Percentiles rank a stretch among this genome's conserved stretches.
Evolutionary conservation across 2,329 filamentous ascomycete genomes (phyloP).

Genomic region (Claviceps africana): DNA sequence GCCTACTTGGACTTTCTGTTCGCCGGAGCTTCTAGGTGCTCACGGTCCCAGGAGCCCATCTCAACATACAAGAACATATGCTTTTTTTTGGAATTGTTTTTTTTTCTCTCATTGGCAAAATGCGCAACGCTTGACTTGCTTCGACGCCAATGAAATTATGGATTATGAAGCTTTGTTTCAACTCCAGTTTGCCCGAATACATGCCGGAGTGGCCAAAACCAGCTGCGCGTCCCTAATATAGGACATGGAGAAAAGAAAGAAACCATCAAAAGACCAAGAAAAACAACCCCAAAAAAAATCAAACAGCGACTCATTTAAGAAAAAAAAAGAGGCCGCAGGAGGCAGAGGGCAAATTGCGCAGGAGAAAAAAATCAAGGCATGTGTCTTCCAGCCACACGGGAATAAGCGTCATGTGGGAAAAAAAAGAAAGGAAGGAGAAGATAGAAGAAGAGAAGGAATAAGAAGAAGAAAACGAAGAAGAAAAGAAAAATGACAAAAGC

Average conservation of each 20-base stretch:
- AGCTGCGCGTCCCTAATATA: neutral
- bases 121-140: neutral
- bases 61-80: neutral
- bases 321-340: neutral
- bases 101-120: neutral
- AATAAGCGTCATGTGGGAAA: neutral
- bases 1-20: neutral
- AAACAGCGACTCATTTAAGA: too few species aligned
- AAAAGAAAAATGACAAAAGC: neutral
- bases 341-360: too few species aligned
- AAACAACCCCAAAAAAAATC: neutral
- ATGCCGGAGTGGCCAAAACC: constrained; percentile 1
- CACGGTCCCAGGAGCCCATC: too few species aligned
- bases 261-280: constrained; percentile 1
- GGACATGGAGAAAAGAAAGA: neutral
- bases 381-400: neutral
- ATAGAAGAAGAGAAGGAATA: too few species aligned
- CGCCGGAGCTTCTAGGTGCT: neutral
- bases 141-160: constrained; percentile 4
- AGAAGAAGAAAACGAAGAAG: neutral
- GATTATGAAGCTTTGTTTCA: neutral
- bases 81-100: neutral
- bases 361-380: too few species aligned
- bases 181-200: constrained; percentile 6
- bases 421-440: too few species aligned